Conservation (phyloP, 371 early-diverging fungal species). For the Gilbertella persicaria region DNA sequence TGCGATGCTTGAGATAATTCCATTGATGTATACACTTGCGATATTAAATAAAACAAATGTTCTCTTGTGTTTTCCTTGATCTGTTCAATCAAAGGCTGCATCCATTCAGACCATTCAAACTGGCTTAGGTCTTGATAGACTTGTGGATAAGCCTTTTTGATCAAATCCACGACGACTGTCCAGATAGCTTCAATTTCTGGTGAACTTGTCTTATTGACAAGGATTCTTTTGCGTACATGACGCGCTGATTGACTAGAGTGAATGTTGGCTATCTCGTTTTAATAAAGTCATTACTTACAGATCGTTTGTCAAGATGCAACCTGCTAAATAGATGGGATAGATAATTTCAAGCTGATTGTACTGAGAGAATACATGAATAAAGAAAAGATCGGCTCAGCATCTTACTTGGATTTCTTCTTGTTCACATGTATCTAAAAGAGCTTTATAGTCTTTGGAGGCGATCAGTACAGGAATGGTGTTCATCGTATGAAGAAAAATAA, state of each 20-base stretch:
- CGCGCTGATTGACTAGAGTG: constrained; percentile 27
- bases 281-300: constrained; percentile 23
- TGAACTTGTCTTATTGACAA: constrained; percentile 1
- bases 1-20: constrained; percentile 16
- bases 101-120: constrained; percentile 24
- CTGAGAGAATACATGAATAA: background rate
- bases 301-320: constrained; percentile 25
- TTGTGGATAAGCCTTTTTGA: constrained; percentile 22
- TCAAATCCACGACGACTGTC: constrained; percentile 19
- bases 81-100: constrained; percentile 11
- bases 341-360: constrained; percentile 11
- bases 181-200: constrained; percentile 33
- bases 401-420: constrained; percentile 29
- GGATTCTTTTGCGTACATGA: constrained; percentile 31
- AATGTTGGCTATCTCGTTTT: background rate
- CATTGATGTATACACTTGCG: constrained; percentile 28
- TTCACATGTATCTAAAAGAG: constrained; percentile 26
- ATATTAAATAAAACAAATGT: constrained; percentile 16
- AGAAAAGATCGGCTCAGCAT: no score
- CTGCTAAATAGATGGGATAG: constrained; percentile 29
- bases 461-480: constrained; percentile 5
- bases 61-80: constrained; percentile 22
- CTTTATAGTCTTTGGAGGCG: constrained; percentile 11
- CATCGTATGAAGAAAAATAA: constrained; percentile 3
- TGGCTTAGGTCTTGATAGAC: constrained; percentile 23